Evolutionary conservation across 2,329 filamentous ascomycete genomes (phyloP).

Genomic region (Diaporthe ampelina): DNA sequence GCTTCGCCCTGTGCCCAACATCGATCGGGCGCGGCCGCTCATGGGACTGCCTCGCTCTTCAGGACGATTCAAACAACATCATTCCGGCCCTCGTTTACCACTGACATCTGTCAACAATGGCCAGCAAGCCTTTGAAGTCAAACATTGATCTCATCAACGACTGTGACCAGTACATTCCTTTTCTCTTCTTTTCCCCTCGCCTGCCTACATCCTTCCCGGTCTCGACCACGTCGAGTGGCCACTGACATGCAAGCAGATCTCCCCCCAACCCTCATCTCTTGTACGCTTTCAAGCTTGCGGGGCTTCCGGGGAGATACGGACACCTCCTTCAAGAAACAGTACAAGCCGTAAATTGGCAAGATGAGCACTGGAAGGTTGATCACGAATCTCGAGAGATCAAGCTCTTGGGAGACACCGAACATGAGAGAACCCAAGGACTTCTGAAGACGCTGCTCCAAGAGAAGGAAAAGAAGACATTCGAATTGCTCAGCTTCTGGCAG

Average conservation of each 20-base stretch:
- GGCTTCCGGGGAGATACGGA: not conserved
- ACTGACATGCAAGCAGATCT: not conserved
- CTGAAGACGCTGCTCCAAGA: not conserved
- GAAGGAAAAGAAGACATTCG: not conserved
- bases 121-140: not conserved
- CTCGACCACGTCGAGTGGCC: not conserved
- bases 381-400: not conserved
- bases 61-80: not conserved
- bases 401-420: not conserved
- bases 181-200: accelerated
- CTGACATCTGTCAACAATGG: not conserved
- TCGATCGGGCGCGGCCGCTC: not conserved
- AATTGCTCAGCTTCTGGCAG: not conserved
- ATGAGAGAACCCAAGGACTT: not conserved
- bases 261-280: not conserved
- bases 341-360: not conserved
- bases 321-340: not conserved
- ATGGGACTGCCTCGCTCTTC: not conserved
- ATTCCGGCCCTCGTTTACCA: too few relatives aligned
- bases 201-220: not conserved
- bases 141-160: not conserved
- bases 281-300: not conserved
- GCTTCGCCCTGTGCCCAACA: not conserved
- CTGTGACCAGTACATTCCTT: not conserved
- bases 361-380: not conserved